Evolutionary conservation across 805 yeast genomes (phyloP), one percentile per base, ranked within the genome.

Genomic region (Isabelozyma rhagii): DNA sequence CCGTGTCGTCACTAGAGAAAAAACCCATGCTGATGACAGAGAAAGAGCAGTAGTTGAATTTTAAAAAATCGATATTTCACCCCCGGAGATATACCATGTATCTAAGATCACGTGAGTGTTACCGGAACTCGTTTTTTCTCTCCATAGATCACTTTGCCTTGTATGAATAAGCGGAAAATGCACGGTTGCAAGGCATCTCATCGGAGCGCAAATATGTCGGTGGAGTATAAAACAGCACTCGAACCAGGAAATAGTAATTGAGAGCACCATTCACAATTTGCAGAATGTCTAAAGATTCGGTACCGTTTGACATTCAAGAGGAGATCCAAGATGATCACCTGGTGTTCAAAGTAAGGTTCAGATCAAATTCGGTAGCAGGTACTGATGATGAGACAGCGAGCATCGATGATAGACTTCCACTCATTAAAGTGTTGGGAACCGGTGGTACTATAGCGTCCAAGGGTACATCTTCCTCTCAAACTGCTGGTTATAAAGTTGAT

Each of bases 371-470:
- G 5, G 44, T 64, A 4, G 54, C 52, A 8, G 61, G 62, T 3
- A 21, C 36, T 10, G 36, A 31, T 10, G 48, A 48, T 9, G 48
- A 51, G 2, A 45, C 48, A n/a, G 44, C 47, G 18, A 47, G 36
- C 18, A 13, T 31, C 8, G 43, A 41, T n/a, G 43, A 18, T 5
- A 21, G 41, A 17, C 52, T 69, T 46, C 79, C 79, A 1, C 58
- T 58, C 3, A 67, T 74, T 40, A 74, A 72, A 47, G 70, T 74
- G 13, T 58, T 74, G 39, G 79, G 78, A 1, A 74, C 79, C 5
- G 79, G 79, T 5, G 79, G 79, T 10, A 74, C 79, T 13, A 74
- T 74, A 46, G 79, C 79, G 3, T 70, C 76, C 5, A 74, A 71
- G 47, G 77, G 78, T 0, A 53, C 66, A 1, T 51, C 64, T 14